Conservation (phyloP, 345 rosid species). For the Eucalyptus sp. region DNA sequence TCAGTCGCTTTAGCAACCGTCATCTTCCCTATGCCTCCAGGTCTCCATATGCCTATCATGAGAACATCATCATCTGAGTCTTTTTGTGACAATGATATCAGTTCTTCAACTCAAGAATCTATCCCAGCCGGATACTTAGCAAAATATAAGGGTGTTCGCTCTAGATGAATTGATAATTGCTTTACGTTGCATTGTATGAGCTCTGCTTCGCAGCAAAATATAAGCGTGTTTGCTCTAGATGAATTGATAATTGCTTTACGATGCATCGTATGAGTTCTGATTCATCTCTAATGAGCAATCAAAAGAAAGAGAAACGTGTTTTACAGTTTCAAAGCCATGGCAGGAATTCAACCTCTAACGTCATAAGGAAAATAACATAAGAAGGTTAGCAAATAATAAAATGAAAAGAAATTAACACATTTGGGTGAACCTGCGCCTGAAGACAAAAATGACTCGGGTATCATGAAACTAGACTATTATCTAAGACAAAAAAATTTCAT, state of each 20-base stretch:
- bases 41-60: neutral
- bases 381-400: neutral
- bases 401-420: neutral
- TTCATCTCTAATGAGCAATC: neutral
- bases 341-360: neutral
- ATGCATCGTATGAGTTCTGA: too few relatives aligned
- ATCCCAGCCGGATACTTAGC: neutral
- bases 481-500: neutral
- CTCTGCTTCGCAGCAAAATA: too few relatives aligned
- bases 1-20: rapidly evolving
- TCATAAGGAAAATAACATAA: neutral
- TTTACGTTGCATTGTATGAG: too few relatives aligned
- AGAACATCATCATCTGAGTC: neutral
- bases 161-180: too few relatives aligned
- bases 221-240: neutral
- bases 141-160: neutral
- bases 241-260: neutral
- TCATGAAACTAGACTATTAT: too few relatives aligned
- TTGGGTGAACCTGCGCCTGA: neutral
- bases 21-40: neutral
- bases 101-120: neutral
- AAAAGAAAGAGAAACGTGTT: neutral
- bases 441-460: neutral
- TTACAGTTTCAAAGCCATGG: neutral
- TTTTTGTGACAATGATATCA: neutral